A percentile compares a stretch with the other conserved stretches of the same genome.
These are phyloP conservation scores for Trichoderma afroharzianum DNA, from an alignment of 2,329 filamentous ascomycete species.

Conservation along the genomic window DNA sequence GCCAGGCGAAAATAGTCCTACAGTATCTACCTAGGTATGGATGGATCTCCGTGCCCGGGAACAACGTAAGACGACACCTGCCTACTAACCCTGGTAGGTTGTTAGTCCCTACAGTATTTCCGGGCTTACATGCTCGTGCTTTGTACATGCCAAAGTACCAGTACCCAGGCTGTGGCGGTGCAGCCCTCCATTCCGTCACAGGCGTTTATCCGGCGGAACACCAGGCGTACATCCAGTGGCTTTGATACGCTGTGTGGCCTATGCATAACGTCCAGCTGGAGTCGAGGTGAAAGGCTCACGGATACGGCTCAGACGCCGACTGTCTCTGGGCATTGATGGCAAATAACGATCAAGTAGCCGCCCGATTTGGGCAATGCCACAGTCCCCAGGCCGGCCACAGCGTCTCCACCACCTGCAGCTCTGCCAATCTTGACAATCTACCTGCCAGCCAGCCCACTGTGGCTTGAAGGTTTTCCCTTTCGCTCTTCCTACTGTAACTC, in stretches of 20 bases:
- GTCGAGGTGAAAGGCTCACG: not conserved
- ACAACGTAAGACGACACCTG: not conserved
- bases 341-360: conserved; percentile 3
- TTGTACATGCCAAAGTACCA: not conserved
- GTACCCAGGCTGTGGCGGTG: not conserved
- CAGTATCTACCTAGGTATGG: too few species aligned
- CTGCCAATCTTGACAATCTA: not conserved
- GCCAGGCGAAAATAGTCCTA: not conserved
- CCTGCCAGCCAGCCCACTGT: conserved; percentile 1
- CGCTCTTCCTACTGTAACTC: not conserved
- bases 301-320: not conserved
- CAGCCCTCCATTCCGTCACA: not conserved
- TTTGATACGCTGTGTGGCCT: not conserved
- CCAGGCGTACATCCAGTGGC: not conserved
- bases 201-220: not conserved
- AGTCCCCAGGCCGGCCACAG: not conserved
- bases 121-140: not conserved
- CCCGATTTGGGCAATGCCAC: conserved; percentile 1
- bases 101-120: not conserved
- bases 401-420: not conserved
- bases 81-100: not conserved
- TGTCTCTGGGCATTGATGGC: not conserved
- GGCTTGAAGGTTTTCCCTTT: conserved; percentile 9
- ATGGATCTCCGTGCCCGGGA: not conserved
- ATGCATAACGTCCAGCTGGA: not conserved